Conservation (phyloP, 768 basidiomycete genomes). For the Mycena chlorophos region DNA sequence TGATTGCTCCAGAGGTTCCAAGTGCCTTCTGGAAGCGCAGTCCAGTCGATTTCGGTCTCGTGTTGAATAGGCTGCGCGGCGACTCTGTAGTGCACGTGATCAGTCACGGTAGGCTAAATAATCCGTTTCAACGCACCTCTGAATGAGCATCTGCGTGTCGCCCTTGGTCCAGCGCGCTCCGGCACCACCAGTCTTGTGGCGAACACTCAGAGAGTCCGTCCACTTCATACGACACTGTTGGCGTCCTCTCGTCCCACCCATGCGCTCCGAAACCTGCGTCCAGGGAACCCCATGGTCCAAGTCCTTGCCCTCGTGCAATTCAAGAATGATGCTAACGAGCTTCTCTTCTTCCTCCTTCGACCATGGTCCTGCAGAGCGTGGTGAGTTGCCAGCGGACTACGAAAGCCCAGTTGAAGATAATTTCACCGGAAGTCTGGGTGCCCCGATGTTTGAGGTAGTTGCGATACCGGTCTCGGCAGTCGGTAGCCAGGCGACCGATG, state of each 20-base stretch:
- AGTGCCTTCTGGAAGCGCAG: slow-evolving; percentile 64
- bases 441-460: slow-evolving; percentile 77
- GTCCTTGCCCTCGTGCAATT: slow-evolving; percentile 71
- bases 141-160: slow-evolving; percentile 79
- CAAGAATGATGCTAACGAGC: slow-evolving; percentile 71
- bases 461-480: slow-evolving; percentile 84
- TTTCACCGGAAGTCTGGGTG: slow-evolving; percentile 56
- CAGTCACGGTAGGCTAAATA: not conserved
- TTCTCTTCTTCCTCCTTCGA: slow-evolving; percentile 77
- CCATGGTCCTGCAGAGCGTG: slow-evolving; percentile 55
- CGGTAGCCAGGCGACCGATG: slow-evolving; percentile 75
- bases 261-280: slow-evolving; percentile 71
- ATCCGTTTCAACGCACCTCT: slow-evolving; percentile 54
- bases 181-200: slow-evolving; percentile 68
- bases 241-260: slow-evolving; percentile 74
- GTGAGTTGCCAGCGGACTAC: too few relatives aligned
- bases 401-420: not conserved
- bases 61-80: slow-evolving; percentile 73
- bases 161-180: slow-evolving; percentile 72
- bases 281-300: slow-evolving; percentile 82
- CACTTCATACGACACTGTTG: slow-evolving; percentile 91
- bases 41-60: slow-evolving; percentile 87
- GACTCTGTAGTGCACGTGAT: slow-evolving; percentile 46
- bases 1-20: slow-evolving; percentile 90
- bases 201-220: slow-evolving; percentile 76